Percentiles rank a stretch among this genome's conserved stretches.
phyloP scores from a whole-genome alignment of 169 alveolate genomes.

The Eimeria mitis region DNA sequence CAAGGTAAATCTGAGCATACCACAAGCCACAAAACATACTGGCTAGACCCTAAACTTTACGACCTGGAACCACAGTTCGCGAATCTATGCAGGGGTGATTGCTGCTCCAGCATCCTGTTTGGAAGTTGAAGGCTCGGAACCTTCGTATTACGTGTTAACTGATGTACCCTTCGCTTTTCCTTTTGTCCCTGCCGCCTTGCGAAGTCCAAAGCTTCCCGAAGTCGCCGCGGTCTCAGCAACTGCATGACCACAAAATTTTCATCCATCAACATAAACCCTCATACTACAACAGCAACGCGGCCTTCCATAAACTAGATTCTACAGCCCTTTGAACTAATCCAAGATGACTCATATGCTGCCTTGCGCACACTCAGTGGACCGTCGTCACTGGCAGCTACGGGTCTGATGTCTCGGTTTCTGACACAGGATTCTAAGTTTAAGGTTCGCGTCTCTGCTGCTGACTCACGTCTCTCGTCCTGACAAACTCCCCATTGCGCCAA shows the following conservation, averaged over 20 bases:
- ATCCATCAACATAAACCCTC: not conserved
- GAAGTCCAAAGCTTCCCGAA: constrained; percentile 32
- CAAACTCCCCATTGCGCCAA: constrained; percentile 75
- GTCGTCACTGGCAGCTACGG: not conserved
- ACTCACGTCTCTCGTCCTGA: constrained; percentile 68
- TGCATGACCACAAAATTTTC: constrained; percentile 23
- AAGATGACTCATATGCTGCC: not conserved
- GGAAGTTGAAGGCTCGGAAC: not conserved
- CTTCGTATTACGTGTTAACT: not conserved
- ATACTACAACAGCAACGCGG: not conserved
- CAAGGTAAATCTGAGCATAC: constrained; percentile 5
- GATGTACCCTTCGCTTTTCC: constrained; percentile 43
- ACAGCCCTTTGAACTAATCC: not conserved
- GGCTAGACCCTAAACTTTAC: not conserved
- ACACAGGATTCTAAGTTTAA: not conserved
- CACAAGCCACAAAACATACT: not conserved
- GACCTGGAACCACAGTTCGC: not conserved
- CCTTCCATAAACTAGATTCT: not conserved
- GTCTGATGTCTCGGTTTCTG: not conserved
- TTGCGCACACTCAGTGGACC: not conserved
- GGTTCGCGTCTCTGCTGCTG: not conserved
- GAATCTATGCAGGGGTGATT: not conserved
- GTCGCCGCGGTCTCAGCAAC: constrained; percentile 59
- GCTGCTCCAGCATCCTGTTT: not conserved
- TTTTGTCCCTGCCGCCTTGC: constrained; percentile 63